These are phyloP conservation scores for Coelastrella sp. DNA, from an alignment of 139 green algal genomes.

Conservation along the genomic window DNA sequence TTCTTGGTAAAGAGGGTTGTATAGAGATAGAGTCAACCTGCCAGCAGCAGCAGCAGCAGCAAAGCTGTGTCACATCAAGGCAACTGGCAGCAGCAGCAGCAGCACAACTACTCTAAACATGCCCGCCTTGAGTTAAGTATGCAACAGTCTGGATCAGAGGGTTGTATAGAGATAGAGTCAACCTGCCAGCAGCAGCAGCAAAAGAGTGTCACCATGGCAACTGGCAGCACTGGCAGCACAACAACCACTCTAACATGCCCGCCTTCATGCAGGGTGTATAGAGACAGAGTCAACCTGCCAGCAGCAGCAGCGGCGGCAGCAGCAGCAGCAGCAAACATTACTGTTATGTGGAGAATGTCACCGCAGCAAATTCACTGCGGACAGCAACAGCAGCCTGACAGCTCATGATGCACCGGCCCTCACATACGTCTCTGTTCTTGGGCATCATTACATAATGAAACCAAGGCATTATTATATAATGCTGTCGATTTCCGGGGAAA, in stretches of 20 bases:
- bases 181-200: slow-evolving; percentile 18
- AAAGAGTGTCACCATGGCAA: not conserved
- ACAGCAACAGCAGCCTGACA: too few relatives aligned
- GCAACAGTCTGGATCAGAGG: slow-evolving; percentile 29
- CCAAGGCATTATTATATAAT: too few relatives aligned
- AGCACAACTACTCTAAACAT: not conserved
- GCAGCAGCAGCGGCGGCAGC: too few relatives aligned
- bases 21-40: slow-evolving; percentile 36
- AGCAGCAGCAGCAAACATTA: too few relatives aligned
- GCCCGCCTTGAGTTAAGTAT: not conserved
- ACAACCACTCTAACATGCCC: not conserved
- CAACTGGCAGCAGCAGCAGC: not conserved
- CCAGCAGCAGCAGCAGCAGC: not conserved
- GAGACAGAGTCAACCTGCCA: not conserved
- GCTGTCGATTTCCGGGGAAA: too few relatives aligned
- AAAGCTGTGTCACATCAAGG: not conserved
- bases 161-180: slow-evolving; percentile 40
- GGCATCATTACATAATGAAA: too few relatives aligned
- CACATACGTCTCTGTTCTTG: too few relatives aligned
- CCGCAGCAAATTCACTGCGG: too few relatives aligned
- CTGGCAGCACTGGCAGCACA: not conserved
- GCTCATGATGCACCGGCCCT: too few relatives aligned
- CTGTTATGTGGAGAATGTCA: too few relatives aligned
- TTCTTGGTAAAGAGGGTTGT: slow-evolving; percentile 42
- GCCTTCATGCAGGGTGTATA: too few relatives aligned